A percentile compares a stretch with the other conserved stretches of the same genome.
Conservation (phyloP, 2,329 filamentous ascomycete species). For the Colletotrichum scovillei region DNA sequence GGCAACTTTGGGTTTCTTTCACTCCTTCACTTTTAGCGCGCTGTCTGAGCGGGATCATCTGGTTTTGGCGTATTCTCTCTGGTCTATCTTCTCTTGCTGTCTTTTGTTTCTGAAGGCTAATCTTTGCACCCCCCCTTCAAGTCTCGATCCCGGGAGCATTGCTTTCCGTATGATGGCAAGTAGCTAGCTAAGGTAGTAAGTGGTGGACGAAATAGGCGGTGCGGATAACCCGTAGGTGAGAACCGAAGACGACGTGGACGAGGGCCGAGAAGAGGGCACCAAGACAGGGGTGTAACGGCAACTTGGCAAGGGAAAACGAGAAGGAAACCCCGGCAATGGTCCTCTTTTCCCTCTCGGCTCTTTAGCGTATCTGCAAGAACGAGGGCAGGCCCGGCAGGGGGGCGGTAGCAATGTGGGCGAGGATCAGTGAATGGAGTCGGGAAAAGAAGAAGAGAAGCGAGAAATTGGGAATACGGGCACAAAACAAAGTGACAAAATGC, state of each 20-base stretch:
- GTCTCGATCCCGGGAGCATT: background rate
- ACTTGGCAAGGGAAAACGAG: background rate
- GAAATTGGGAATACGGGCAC: slow-evolving; percentile 25
- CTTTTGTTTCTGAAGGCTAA: too few relatives aligned
- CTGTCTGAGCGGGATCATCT: slow-evolving; percentile 15
- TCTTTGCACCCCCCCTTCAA: background rate
- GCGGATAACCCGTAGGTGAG: background rate
- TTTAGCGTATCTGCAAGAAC: slow-evolving; percentile 26
- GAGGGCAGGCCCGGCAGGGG: background rate
- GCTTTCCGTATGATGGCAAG: background rate
- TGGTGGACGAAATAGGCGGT: background rate
- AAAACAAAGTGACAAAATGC: slow-evolving; percentile 10
- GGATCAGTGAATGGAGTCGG: background rate
- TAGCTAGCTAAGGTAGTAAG: background rate
- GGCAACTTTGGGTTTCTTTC: background rate
- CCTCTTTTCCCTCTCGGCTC: slow-evolving; percentile 22
- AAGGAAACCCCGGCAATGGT: background rate
- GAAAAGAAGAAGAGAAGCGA: slow-evolving; percentile 9
- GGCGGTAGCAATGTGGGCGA: background rate
- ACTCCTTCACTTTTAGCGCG: slow-evolving; percentile 5
- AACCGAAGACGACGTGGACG: background rate
- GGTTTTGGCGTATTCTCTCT: background rate
- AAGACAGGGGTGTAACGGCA: background rate
- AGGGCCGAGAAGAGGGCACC: background rate
- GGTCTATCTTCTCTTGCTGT: background rate